Evolutionary conservation across 2,329 filamentous ascomycete species (phyloP).

Genomic region (Fusarium sp.): DNA sequence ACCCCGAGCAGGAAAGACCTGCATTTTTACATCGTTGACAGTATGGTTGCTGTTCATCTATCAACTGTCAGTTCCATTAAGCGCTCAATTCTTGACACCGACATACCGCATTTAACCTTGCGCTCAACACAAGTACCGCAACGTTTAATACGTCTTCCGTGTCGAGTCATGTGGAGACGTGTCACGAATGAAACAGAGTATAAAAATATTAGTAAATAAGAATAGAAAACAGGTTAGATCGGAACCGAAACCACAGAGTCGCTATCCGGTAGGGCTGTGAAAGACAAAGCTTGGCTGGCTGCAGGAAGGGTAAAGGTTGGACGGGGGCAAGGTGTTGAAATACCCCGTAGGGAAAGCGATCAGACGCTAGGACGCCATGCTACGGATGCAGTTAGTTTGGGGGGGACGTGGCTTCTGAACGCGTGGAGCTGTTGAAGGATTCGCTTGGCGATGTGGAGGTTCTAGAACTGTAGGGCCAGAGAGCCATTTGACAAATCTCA

Average conservation of each 20-base stretch:
- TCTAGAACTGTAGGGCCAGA: neutral
- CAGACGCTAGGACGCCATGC: neutral
- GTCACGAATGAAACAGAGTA: neutral
- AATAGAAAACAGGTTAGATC: neutral
- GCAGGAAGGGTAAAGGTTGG: neutral
- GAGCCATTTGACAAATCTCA: neutral
- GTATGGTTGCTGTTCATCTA: conserved; percentile 24
- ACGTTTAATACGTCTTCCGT: conserved; percentile 26
- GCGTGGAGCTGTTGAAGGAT: neutral
- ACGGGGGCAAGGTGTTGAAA: conserved; percentile 18
- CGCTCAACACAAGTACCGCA: conserved; percentile 29
- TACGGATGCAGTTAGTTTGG: conserved; percentile 9
- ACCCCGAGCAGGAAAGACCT: conserved; percentile 12
- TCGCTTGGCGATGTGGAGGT: neutral
- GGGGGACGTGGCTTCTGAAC: neutral
- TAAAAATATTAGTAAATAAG: neutral
- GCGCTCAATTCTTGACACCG: neutral
- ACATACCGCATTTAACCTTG: conserved; percentile 28
- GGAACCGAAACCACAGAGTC: neutral
- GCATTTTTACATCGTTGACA: conserved; percentile 21
- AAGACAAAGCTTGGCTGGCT: conserved; percentile 1
- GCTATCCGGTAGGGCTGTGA: conserved; percentile 1
- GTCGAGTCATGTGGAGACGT: conserved; percentile 6
- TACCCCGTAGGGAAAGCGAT: conserved; percentile 19
- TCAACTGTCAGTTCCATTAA: neutral